Percentiles rank a stretch among this genome's conserved stretches.
Evolutionary conservation across 1,284 basidiomycete genomes (phyloP).

Genomic region (Cutaneotrichosporon mucoides): DNA sequence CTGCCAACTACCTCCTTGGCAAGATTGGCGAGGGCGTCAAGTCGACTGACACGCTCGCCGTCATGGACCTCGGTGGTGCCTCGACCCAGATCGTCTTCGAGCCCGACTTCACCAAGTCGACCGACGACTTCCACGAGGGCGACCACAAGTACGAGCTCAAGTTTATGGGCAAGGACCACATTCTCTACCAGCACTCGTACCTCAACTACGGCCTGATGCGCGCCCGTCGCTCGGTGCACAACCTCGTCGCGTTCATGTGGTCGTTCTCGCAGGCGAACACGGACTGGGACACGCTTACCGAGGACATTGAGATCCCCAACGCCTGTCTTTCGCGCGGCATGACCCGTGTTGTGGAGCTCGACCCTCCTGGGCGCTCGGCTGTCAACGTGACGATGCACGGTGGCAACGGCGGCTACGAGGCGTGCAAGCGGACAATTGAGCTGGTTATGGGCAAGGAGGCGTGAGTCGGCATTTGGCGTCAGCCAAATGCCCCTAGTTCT

Average conservation of each 20-base stretch:
- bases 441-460: conserved; percentile 95
- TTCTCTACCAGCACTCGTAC: conserved; percentile 91
- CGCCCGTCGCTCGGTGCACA: conserved; percentile 79
- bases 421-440: conserved; percentile 79
- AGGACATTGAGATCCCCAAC: conserved; percentile 56
- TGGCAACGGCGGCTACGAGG: conserved; percentile 73
- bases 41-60: conserved; percentile 69
- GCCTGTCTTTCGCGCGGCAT: conserved; percentile 76
- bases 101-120: conserved; percentile 58
- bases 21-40: conserved; percentile 61
- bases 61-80: conserved; percentile 93
- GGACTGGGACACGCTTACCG: conserved; percentile 51
- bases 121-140: conserved; percentile 63
- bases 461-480: conserved; percentile 59
- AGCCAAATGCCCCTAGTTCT: no score
- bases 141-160: conserved; percentile 89
- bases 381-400: conserved; percentile 78
- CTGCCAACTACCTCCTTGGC: conserved; percentile 85
- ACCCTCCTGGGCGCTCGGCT: conserved; percentile 55
- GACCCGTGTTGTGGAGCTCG: conserved; percentile 63
- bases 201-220: conserved; percentile 94
- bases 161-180: conserved; percentile 67
- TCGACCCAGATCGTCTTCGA: conserved; percentile 98
- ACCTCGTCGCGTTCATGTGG: conserved; percentile 82
- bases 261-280: conserved; percentile 47